phyloP scores from a whole-genome alignment of 1,139 yeast genomes.

The Debaryomyces subglobosus region DNA sequence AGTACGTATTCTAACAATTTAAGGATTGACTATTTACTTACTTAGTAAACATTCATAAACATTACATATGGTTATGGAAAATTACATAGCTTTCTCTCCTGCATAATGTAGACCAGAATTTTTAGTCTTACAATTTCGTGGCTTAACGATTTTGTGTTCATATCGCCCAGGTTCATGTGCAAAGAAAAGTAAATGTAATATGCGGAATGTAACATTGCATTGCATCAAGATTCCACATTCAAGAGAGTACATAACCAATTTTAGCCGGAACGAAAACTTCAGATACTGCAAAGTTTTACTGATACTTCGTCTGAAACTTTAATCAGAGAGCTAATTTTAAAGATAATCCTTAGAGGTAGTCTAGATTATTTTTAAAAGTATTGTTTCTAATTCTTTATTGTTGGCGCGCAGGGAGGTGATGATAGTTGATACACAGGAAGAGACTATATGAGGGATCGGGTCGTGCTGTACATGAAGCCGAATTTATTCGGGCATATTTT shows the following conservation, averaged over 20 bases:
- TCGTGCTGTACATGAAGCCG: too few species aligned
- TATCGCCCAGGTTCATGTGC: neutral
- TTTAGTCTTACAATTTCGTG: neutral
- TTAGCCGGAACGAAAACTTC: too few species aligned
- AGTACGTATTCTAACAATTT: neutral
- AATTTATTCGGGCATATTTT: too few species aligned
- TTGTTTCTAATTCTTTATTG: neutral
- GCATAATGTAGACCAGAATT: neutral
- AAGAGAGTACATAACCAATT: too few species aligned
- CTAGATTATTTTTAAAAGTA: neutral
- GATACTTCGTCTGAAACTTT: too few species aligned
- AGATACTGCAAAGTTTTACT: too few species aligned
- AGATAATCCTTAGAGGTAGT: neutral
- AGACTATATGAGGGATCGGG: too few species aligned
- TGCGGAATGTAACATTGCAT: too few species aligned
- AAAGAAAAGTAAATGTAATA: neutral
- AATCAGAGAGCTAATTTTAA: neutral
- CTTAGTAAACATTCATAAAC: neutral
- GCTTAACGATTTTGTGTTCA: neutral
- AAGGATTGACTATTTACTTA: neutral
- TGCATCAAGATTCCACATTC: too few species aligned
- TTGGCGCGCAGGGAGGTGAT: neutral
- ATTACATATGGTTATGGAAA: neutral
- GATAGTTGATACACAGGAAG: neutral
- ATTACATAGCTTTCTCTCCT: neutral